Evolutionary conservation across 176 grass and related monocot species (phyloP), one percentile per base, ranked within the genome.

Genomic region (Leersia perrieri): DNA sequence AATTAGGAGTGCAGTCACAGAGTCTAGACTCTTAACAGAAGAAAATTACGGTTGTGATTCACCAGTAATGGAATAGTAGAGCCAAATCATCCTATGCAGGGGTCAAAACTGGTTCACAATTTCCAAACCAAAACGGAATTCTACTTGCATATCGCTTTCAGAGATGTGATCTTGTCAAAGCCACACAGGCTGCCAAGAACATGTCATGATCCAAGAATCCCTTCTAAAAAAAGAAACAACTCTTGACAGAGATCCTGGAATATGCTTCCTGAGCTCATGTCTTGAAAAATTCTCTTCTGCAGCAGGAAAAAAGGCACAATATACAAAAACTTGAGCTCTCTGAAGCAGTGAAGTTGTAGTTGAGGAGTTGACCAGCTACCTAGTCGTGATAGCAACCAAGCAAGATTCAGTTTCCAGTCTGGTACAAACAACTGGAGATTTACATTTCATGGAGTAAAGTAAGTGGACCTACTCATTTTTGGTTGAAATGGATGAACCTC

Each of bases 131-230:
- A n/a, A 31, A 30, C 40, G 44, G 29, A 34, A 49, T 49, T 79
- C 39, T 51, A n/a, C 16, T 23, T 49, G 16, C 5, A 10, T 20
- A 51, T 65, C 27, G 5, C 15, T 47, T 44, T 47, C 31, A 15
- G 28, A 53, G 72, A 41, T 40, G 12, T 27, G n/a, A 9, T 11
- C 14, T 60, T 60, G 22, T 32, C 49, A 11, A 51, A 49, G 30
- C 16, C 41, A 47, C 33, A 11, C 12, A 22, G 7, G 42, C 41
- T 36, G 63, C 29, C 29, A 68, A 53, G 42, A 68, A 26, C 32
- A 55, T 45, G 77, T 29, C 63, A 35, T 11, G 44, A 25, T 36
- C 63, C 33, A 80, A 57, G 77, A 80, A 53, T 68, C 63, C 63
- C 15, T 3, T 6, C 40, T 10, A 65, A 2, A 20, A n/a, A 27